A percentile compares a stretch with the other conserved stretches of the same genome.
Conservation (phyloP, 352 stramenopile genomes). For the Phytophthora palmivora region DNA sequence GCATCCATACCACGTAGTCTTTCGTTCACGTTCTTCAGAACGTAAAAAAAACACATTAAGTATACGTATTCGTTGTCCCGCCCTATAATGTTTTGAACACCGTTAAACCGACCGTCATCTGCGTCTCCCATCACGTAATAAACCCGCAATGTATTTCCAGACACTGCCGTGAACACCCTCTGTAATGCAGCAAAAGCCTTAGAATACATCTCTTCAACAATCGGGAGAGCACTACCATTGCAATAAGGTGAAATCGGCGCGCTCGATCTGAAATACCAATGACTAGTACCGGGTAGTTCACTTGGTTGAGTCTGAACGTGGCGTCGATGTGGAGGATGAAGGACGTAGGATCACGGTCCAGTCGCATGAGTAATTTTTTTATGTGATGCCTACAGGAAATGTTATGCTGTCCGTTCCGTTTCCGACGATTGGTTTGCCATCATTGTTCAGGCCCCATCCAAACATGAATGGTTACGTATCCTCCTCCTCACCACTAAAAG, state of each 20-base stretch:
- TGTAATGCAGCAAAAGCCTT: too few species aligned
- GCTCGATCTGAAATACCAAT: not conserved
- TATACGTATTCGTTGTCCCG: not conserved
- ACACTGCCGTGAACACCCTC: too few species aligned
- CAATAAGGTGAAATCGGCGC: not conserved
- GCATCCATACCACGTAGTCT: too few species aligned
- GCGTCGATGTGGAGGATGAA: too few species aligned
- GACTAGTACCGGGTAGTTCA: too few species aligned
- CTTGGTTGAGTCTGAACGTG: too few species aligned
- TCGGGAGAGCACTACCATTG: not conserved
- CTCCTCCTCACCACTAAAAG: not conserved
- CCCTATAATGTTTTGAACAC: not conserved
- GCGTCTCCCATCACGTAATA: not conserved
- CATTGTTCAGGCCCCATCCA: not conserved
- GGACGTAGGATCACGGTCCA: too few species aligned
- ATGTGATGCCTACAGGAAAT: not conserved
- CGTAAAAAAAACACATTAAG: constrained; percentile 4
- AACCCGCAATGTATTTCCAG: too few species aligned
- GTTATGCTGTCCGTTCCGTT: not conserved
- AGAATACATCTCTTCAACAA: too few species aligned
- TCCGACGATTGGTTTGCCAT: not conserved
- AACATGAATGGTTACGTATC: constrained; percentile 1
- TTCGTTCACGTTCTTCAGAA: too few species aligned
- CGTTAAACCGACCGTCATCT: not conserved
- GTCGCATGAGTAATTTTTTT: too few species aligned